phyloP scores from a whole-genome alignment of 352 stramenopile species.

The Blastocystis sp. region DNA sequence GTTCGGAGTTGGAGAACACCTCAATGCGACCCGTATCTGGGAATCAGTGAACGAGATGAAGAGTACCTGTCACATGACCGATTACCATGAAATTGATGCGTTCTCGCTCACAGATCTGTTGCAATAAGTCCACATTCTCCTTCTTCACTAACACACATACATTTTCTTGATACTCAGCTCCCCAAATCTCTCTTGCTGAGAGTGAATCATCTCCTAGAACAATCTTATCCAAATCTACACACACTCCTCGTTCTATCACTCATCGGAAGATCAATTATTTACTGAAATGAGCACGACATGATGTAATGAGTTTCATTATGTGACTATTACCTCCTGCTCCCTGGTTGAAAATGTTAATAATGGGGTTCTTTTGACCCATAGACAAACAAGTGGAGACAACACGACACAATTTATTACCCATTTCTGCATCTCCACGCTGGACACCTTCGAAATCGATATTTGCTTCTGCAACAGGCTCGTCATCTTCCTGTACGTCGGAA shows the following conservation, averaged over 20 bases:
- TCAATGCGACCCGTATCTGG: conserved; percentile 9
- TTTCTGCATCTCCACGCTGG: conserved; percentile 97
- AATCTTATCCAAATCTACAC: conserved; percentile 91
- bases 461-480: conserved; percentile 78
- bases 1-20: conserved; percentile 26
- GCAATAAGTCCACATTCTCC: conserved; percentile 84
- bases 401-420: conserved; percentile 99
- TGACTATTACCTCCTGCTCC: conserved; percentile 98
- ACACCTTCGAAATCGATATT: conserved; percentile 98
- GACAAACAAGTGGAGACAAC: conserved; percentile 95
- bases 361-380: conserved; percentile 92
- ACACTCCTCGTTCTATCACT: conserved; percentile 75
- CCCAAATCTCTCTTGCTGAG: conserved; percentile 97
- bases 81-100: conserved; percentile 92
- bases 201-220: conserved; percentile 94
- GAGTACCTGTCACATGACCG: conserved; percentile 78
- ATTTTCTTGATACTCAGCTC: conserved; percentile 99
- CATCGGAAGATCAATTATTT: neutral
- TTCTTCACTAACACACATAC: conserved; percentile 90
- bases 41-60: neutral
- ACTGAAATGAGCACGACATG: conserved; percentile 75
- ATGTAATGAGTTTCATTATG: conserved; percentile 98
- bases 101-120: conserved; percentile 90
- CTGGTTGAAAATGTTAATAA: conserved; percentile 98
- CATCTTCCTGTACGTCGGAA: neutral